These are phyloP conservation scores for Hygrophila difformis DNA, from an alignment of 257 asterid species.

Conservation along the genomic window DNA sequence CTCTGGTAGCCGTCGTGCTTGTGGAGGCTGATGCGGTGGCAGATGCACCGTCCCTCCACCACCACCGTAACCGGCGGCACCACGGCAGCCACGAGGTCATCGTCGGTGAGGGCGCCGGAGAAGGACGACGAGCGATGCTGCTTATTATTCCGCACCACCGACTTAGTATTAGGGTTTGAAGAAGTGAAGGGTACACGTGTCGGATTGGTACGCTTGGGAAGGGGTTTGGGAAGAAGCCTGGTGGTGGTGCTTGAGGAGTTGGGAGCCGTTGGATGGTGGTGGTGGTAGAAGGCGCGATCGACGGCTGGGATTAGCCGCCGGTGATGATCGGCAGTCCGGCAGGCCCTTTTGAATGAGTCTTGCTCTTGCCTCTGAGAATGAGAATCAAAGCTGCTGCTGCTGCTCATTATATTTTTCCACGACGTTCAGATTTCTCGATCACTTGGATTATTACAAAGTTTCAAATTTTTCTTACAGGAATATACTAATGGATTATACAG, in stretches of 20 bases:
- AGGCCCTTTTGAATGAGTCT: conserved; percentile 30
- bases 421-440: neutral
- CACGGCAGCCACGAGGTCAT: conserved; percentile 40
- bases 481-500: neutral
- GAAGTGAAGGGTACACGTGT: neutral
- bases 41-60: conserved; percentile 70
- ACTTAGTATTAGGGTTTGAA: conserved; percentile 22
- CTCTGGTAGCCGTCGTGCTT: conserved; percentile 50
- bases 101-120: conserved; percentile 31
- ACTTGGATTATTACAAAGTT: too few relatives aligned
- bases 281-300: conserved; percentile 9
- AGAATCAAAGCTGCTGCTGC: conserved; percentile 43
- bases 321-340: conserved; percentile 23
- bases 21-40: conserved; percentile 73
- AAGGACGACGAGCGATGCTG: conserved; percentile 13
- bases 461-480: neutral
- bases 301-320: conserved; percentile 6
- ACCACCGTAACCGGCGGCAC: conserved; percentile 76
- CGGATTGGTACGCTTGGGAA: too few relatives aligned
- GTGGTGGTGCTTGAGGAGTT: too few relatives aligned
- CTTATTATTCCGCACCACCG: too few relatives aligned
- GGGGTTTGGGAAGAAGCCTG: too few relatives aligned
- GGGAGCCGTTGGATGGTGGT: conserved; percentile 5
- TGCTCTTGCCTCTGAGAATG: too few relatives aligned
- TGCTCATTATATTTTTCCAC: neutral